Percentiles rank a stretch among this genome's conserved stretches.
Evolutionary conservation across 208 protist species (phyloP).

Genomic region (Crithidia thermophila): DNA sequence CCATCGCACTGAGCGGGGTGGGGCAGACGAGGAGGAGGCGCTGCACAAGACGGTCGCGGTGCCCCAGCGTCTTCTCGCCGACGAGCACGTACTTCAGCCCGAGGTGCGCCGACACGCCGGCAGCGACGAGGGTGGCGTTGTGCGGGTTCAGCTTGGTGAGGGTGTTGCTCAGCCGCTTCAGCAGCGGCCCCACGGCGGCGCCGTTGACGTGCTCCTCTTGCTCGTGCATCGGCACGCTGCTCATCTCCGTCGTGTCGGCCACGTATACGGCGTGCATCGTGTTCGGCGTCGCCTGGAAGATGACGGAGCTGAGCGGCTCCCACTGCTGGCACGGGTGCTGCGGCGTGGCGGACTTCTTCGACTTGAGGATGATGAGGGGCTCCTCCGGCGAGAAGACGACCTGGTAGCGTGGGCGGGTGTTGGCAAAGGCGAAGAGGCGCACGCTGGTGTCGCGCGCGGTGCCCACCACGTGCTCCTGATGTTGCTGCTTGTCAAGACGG

Average conservation of each 20-base stretch:
- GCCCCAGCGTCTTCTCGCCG: slow-evolving; percentile 74
- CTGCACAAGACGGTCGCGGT: slow-evolving; percentile 67
- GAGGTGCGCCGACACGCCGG: slow-evolving; percentile 56
- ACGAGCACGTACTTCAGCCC: slow-evolving; percentile 75
- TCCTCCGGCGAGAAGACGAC: slow-evolving; percentile 74
- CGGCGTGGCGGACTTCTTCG: slow-evolving; percentile 36
- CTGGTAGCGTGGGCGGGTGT: slow-evolving; percentile 61
- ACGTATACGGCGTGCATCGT: slow-evolving; percentile 80
- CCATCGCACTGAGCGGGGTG: slow-evolving; percentile 33
- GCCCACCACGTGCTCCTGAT: slow-evolving; percentile 63
- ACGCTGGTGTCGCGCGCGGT: slow-evolving; percentile 59
- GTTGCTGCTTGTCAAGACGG: slow-evolving; percentile 67
- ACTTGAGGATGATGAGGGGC: slow-evolving; percentile 78
- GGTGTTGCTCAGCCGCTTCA: slow-evolving; percentile 68
- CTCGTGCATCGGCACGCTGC: slow-evolving; percentile 29
- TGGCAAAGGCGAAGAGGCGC: slow-evolving; percentile 81
- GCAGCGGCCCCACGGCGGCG: slow-evolving; percentile 46
- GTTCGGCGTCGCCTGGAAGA: slow-evolving; percentile 72
- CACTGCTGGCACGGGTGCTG: slow-evolving; percentile 80
- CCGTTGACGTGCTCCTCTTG: slow-evolving; percentile 62
- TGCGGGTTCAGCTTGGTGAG: slow-evolving; percentile 74
- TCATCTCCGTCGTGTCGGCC: slow-evolving; percentile 54
- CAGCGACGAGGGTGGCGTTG: slow-evolving; percentile 72
- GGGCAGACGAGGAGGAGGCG: slow-evolving; percentile 70
- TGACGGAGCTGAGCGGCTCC: slow-evolving; percentile 52